Evolutionary conservation across 495 filamentous ascomycete genomes (phyloP).

Genomic region (Melanomma pulvis-pyrius): DNA sequence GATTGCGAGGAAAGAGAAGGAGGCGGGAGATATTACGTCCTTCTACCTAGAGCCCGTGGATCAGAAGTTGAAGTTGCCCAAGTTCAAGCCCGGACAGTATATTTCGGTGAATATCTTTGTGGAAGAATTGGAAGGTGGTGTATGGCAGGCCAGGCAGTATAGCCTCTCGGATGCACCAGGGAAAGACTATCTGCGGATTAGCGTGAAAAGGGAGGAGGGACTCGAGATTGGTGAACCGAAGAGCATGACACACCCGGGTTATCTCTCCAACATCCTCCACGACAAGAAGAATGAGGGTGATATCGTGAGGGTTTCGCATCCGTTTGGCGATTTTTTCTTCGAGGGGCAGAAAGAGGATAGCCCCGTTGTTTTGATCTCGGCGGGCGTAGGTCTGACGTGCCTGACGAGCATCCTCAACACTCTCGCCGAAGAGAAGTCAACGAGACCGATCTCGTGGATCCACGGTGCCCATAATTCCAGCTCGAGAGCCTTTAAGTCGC

Average conservation of each 20-base stretch:
- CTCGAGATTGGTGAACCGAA: slow-evolving; percentile 49
- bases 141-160: slow-evolving; percentile 71
- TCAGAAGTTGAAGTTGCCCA: slow-evolving; percentile 56
- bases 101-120: slow-evolving; percentile 63
- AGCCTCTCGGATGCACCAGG: slow-evolving; percentile 66
- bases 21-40: slow-evolving; percentile 67
- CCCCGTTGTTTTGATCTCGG: slow-evolving; percentile 69
- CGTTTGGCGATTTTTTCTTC: slow-evolving; percentile 71
- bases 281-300: slow-evolving; percentile 61
- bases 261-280: slow-evolving; percentile 72
- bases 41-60: slow-evolving; percentile 73
- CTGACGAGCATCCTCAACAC: slow-evolving; percentile 70
- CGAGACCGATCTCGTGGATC: slow-evolving; percentile 61
- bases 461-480: slow-evolving; percentile 59
- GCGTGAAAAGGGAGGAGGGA: slow-evolving; percentile 67
- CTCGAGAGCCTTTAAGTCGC: slow-evolving; percentile 56
- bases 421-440: slow-evolving; percentile 48
- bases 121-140: slow-evolving; percentile 54
- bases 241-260: slow-evolving; percentile 58
- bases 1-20: slow-evolving; percentile 62
- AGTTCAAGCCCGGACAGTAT: slow-evolving; percentile 70
- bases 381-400: slow-evolving; percentile 70
- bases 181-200: slow-evolving; percentile 67
- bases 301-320: slow-evolving; percentile 64
- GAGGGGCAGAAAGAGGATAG: slow-evolving; percentile 44